Evolutionary conservation across 2,329 filamentous ascomycete genomes (phyloP).

Genomic region (Ophiocordyceps camponoti-rufipedis): DNA sequence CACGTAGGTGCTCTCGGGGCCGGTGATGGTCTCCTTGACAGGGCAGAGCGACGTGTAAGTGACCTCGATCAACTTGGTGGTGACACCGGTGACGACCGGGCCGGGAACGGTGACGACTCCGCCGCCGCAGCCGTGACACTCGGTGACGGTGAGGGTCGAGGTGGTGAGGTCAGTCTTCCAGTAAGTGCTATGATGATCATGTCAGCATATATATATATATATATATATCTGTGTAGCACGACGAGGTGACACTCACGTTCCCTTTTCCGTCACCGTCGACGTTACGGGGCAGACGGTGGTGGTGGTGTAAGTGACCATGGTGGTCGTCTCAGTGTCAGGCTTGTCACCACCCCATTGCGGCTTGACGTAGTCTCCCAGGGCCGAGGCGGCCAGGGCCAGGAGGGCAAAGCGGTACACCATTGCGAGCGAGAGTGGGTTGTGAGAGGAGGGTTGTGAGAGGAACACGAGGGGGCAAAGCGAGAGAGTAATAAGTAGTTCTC

Average conservation of each 20-base stretch:
- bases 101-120: constrained; percentile 18
- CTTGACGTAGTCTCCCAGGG: constrained; percentile 1
- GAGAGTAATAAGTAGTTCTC: not conserved
- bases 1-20: constrained; percentile 12
- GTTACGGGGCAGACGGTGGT: constrained; percentile 27
- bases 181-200: constrained; percentile 16
- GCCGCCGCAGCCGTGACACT: constrained; percentile 18
- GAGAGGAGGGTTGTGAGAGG: not conserved
- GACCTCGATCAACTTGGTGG: constrained; percentile 14
- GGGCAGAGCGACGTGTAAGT: constrained; percentile 21
- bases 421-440: not conserved
- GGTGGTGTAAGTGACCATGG: constrained; percentile 18
- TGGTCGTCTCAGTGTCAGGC: constrained; percentile 4
- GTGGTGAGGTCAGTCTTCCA: constrained; percentile 22
- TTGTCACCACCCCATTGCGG: not conserved
- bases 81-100: constrained; percentile 12
- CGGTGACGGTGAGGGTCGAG: constrained; percentile 23
- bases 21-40: constrained; percentile 16
- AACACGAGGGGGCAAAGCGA: not conserved
- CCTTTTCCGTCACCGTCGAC: constrained; percentile 19
- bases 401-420: constrained; percentile 2
- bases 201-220: too few relatives aligned
- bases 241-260: constrained; percentile 16
- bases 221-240: not conserved
- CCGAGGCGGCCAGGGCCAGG: constrained; percentile 3